Base-by-base conservation (phyloP, 768 basidiomycete species). In the Pulveroboletus frians region DNA sequence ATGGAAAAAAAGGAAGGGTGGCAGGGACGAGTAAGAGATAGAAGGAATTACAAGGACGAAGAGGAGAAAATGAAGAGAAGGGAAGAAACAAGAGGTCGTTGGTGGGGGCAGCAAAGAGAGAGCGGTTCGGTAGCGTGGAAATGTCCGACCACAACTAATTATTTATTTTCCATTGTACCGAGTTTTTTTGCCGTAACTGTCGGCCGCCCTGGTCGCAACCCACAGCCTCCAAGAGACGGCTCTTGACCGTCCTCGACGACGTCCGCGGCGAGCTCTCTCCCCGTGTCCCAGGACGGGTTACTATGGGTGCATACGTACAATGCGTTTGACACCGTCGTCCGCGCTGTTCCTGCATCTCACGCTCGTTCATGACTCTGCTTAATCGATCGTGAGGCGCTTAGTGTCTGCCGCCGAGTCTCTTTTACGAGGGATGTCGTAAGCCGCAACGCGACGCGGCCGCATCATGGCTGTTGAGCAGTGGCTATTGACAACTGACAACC, bases 61-160 rank as follows among this genome's bases (percentile, higher is more conserved):
- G 54, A 34, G 17, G n/a, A 15, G 21, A 35, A 42, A 41, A 46
- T 55, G 32, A 49, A 53, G 66, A 63, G 58, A 60, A 58, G 62
- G 63, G 59, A 61, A 58, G 59, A 59, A 63, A 64, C 39, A 65
- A 63, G 53, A 58, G 50, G 55, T 52, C 47, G 62, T 50, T 53
- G 62, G 52, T 63, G 61, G 29, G 15, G 39, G 5, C 39, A 53
- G 46, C 31, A 50, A 40, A 51, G 44, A 48, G 49, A 35, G n/a
- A 15, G 32, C 32, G 40, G 63, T 64, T 64, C 53, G 56, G 62
- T 32, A 57, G 55, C 66, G 66, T 68, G 65, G 60, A 44, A 68
- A 64, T 35, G 31, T 47, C 26, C 42, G 48, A 23, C 45, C 18
- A 45, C 39, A 4, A 49, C 18, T 34, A 47, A 49, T 60, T 64